phyloP scores from a whole-genome alignment of 495 filamentous ascomycete species.

The Staphylotrichum tortipilum region DNA sequence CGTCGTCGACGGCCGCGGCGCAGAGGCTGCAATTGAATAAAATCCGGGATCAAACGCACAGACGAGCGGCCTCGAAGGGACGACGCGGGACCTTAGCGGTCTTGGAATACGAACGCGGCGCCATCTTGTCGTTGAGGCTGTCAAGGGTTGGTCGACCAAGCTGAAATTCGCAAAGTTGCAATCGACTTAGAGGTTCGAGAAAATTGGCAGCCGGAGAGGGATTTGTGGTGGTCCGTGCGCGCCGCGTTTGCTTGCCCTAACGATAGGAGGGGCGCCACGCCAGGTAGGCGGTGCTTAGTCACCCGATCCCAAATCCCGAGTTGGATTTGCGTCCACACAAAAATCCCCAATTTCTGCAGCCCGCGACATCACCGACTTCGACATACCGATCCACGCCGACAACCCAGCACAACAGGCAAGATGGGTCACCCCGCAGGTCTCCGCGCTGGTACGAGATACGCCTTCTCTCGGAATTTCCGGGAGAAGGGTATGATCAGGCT shows the following conservation, averaged over 20 bases:
- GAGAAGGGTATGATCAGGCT: slow-evolving; percentile 83
- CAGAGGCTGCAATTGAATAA: slow-evolving; percentile 24
- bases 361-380: slow-evolving; percentile 27
- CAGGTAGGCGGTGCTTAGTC: slow-evolving; percentile 23
- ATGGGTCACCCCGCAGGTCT: slow-evolving; percentile 98
- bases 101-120: slow-evolving; percentile 77
- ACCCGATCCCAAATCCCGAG: slow-evolving; percentile 19
- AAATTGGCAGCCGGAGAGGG: slow-evolving; percentile 24
- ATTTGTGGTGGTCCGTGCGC: slow-evolving; percentile 35
- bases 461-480: slow-evolving; percentile 89
- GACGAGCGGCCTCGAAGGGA: slow-evolving; percentile 96
- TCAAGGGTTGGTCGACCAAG: slow-evolving; percentile 24
- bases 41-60: slow-evolving; percentile 48
- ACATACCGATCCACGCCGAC: slow-evolving; percentile 31
- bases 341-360: slow-evolving; percentile 24
- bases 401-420: slow-evolving; percentile 34
- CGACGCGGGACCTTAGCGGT: slow-evolving; percentile 89
- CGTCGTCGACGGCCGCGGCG: slow-evolving; percentile 35
- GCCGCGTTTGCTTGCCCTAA: slow-evolving; percentile 23
- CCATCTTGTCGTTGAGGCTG: slow-evolving; percentile 39
- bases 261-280: slow-evolving; percentile 5
- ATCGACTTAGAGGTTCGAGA: slow-evolving; percentile 4
- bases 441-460: slow-evolving; percentile 89
- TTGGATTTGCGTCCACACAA: slow-evolving; percentile 28
- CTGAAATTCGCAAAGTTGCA: slow-evolving; percentile 18